Evolutionary conservation across 2,329 filamentous ascomycete genomes (phyloP), one percentile per base, ranked within the genome.

Genomic region (Pseudogymnoascus sp.): DNA sequence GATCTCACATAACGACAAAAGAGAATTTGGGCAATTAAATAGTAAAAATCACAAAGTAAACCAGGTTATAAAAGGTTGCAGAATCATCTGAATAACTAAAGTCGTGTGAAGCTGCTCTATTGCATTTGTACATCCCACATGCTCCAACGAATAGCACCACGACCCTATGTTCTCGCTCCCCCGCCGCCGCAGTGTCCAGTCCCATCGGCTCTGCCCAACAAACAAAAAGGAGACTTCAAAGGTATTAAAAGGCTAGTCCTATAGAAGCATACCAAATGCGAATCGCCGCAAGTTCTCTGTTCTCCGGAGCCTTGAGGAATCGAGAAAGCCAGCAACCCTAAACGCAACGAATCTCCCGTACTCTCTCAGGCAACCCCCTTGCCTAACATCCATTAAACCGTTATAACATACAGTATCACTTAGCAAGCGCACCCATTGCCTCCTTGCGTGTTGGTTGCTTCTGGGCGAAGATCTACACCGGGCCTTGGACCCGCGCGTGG

Each of bases 341-440:
- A 50, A 30, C 41, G 14, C 41, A 57, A 25, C 60, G 65, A 62
- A 61, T 64, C 63, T 60, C 59, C 62, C 59, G 63, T 47, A 61
- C n/a, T n/a, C 60, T 59, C 22, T 62, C 60, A 59, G 59, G 28
- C 58, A 57, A 35, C 54, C 59, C 12, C 38, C 11, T 43, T 37
- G 54, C 54, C 35, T 7, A 63, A 68, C 68, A 28, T 59, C 58
- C 58, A 38, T 68, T 80, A 86, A 75, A 82, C 86, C 68, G 16
- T 22, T 12, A 36, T 58, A 58, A 37, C 41, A 50, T 50, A 37
- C 54, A 58, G 30, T 8, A 58, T 62, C 54, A 59, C 61, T 76
- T 80, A 89, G 74, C 86, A 89, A 70, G 85, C 83, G 77, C 86
- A 89, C 54, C 79, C 78, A 63, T 78, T 80, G 18, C 79, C 80